Evolutionary conservation across 169 alveolate species (phyloP), one percentile per base, ranked within the genome.

Genomic region (Plasmodium malariae): DNA sequence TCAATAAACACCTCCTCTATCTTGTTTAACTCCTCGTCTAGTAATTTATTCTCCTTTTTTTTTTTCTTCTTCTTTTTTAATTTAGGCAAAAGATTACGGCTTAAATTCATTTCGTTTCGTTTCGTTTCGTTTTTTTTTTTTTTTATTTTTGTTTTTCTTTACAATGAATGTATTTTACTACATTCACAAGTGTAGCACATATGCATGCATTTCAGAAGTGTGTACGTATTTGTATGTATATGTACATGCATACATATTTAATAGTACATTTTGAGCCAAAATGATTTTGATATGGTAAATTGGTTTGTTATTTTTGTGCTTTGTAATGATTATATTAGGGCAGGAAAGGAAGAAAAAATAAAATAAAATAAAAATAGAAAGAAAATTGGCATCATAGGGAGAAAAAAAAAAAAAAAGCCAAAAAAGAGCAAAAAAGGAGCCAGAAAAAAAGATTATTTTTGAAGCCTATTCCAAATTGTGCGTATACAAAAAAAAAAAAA

Each of bases 31-130:
- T 76, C 88, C 14, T 74, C 68, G 62, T 63, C 62, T 60, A 76
- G 40, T 48, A 76, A 60, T 51, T 62, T 68, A 76, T 76, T 76
- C 32, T 76, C 69, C 65, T 60, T 76, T 76, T 76, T 76, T 62
- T 60, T 76, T 34, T 76, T 73, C 54, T 73, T 73, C 55, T 72
- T 74, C 12, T 68, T 68, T 43, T 76, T 76, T 59, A 76, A 40
- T 48, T 60, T 76, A 45, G 88, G 45, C 88, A 76, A 62, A 76
- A 26, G 19, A 40, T 76, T 76, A 62, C 68, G 26, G 62, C 68
- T 76, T 30, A 51, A 68, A 24, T 60, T 63, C 88, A 76, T 76
- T 70, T 70, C 67, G n/a, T n/a, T n/a, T 54, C 28, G 21, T 71
- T 65, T 12, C 21, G 32, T 17, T 34, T 28, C n/a, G n/a, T n/a